phyloP scores from a whole-genome alignment of 148 eudicot species.

The Euryodendron excelsum region DNA sequence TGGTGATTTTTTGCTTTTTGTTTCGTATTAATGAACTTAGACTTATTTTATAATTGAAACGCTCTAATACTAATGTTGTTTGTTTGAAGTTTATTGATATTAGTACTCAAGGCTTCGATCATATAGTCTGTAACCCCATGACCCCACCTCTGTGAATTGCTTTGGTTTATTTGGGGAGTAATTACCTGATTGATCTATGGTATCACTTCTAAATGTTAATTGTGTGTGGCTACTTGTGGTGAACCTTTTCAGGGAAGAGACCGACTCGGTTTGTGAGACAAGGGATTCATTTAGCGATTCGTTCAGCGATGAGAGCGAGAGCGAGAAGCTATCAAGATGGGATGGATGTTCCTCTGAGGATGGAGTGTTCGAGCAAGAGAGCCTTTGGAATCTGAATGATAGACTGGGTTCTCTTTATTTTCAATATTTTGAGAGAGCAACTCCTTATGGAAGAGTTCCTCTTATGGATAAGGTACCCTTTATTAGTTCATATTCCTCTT shows the following conservation, averaged over 20 bases:
- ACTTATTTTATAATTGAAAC: background rate
- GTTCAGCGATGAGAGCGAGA: slow-evolving; percentile 25
- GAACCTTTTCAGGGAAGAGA: slow-evolving; percentile 53
- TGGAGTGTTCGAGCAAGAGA: slow-evolving; percentile 8
- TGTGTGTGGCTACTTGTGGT: background rate
- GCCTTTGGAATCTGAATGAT: background rate
- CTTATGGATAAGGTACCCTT: slow-evolving; percentile 23
- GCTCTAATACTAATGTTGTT: background rate
- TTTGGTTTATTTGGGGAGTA: background rate
- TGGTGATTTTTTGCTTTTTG: background rate
- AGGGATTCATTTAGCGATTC: slow-evolving; percentile 86
- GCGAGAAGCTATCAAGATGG: slow-evolving; percentile 22
- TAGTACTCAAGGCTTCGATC: background rate
- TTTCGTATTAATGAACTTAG: background rate
- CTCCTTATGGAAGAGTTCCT: slow-evolving; percentile 31
- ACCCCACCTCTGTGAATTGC: background rate
- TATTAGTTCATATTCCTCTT: background rate
- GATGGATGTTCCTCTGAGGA: slow-evolving; percentile 16
- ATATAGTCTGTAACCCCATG: background rate
- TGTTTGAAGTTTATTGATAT: background rate
- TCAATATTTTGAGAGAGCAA: slow-evolving; percentile 12
- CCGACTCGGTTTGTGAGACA: slow-evolving; percentile 53
- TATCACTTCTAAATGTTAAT: background rate
- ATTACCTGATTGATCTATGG: background rate
- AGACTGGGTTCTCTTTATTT: slow-evolving; percentile 20